phyloP scores from a whole-genome alignment of 148 eudicot genomes.

The Diospyros lotus region DNA sequence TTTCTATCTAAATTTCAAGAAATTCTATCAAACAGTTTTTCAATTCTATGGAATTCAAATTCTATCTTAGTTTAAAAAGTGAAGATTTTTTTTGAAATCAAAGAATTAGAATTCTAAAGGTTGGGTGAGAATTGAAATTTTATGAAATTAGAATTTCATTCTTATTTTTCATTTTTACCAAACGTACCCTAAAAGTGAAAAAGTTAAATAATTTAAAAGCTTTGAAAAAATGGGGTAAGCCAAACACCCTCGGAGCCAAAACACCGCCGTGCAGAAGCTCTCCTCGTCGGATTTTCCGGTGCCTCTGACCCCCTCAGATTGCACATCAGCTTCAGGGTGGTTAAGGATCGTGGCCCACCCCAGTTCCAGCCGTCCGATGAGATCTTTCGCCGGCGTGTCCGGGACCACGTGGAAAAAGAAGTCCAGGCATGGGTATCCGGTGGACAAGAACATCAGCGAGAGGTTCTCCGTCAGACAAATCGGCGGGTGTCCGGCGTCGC shows the following conservation, averaged over 20 bases:
- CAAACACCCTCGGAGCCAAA: conserved; percentile 3
- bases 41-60: too few relatives aligned
- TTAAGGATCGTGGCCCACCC: conserved; percentile 9
- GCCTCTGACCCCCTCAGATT: conserved; percentile 15
- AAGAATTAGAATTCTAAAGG: too few relatives aligned
- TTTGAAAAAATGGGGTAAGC: too few relatives aligned
- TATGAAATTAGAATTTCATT: too few relatives aligned
- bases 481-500: background rate
- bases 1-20: too few relatives aligned
- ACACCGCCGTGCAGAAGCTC: conserved; percentile 6
- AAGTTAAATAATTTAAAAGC: too few relatives aligned
- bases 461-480: conserved; percentile 7
- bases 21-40: too few relatives aligned
- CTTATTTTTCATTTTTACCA: too few relatives aligned
- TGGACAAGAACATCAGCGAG: conserved; percentile 12
- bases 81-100: too few relatives aligned
- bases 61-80: too few relatives aligned
- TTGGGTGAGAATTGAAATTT: too few relatives aligned
- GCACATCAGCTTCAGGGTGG: conserved; percentile 6
- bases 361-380: background rate
- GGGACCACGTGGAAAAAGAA: conserved; percentile 19
- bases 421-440: conserved; percentile 17
- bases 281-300: conserved; percentile 11
- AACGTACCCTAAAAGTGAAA: too few relatives aligned
- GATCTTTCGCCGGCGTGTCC: background rate